Evolutionary conservation across 345 rosid species (phyloP).

Genomic region (Psidium friedrichsthalianum): DNA sequence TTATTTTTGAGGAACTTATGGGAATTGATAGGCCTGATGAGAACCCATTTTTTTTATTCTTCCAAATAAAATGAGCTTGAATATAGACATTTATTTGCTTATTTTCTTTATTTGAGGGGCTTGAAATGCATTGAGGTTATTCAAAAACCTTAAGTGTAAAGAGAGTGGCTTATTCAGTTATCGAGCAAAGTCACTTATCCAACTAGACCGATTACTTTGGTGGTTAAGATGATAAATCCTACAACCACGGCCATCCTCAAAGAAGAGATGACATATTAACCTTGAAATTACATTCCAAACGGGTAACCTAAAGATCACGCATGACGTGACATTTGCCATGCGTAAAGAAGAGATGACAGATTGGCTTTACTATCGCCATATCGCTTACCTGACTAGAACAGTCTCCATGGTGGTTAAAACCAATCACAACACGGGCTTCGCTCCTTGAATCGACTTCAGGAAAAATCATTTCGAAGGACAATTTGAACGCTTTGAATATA

Average conservation of each 20-base stretch:
- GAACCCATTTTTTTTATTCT: background rate
- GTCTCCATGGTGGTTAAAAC: background rate
- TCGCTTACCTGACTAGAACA: background rate
- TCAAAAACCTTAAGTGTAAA: background rate
- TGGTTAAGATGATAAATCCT: background rate
- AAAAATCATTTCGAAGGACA: background rate
- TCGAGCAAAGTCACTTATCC: background rate
- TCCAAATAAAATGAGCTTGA: background rate
- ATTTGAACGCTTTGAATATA: background rate
- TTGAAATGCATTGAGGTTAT: background rate
- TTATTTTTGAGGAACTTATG: background rate
- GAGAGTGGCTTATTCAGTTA: background rate
- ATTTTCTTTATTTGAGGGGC: background rate
- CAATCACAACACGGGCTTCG: accelerated
- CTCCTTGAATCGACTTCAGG: accelerated
- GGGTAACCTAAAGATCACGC: background rate
- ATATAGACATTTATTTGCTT: background rate
- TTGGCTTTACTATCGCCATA: background rate
- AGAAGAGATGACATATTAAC: background rate
- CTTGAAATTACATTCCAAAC: background rate
- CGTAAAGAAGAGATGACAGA: background rate
- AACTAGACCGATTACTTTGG: background rate
- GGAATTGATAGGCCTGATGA: background rate
- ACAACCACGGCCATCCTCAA: background rate
- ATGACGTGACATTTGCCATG: background rate